These are phyloP conservation scores for Alopecurus myosuroides DNA, from an alignment of 176 grass and related monocot species.

Conservation along the genomic window DNA sequence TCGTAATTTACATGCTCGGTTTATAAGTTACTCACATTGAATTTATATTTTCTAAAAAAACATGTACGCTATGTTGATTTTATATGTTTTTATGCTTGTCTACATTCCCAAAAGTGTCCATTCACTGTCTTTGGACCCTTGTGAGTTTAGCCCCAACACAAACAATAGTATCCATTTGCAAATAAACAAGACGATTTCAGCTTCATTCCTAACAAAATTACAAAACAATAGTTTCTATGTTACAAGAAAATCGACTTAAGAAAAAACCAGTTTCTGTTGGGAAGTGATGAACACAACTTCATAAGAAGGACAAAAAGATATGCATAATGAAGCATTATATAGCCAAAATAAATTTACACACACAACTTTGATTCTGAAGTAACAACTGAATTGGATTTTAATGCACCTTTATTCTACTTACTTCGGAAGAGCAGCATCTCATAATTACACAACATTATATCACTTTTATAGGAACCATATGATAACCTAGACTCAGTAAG, in stretches of 20 bases:
- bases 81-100: no score
- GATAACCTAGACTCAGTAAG: no score
- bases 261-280: neutral
- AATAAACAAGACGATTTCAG: neutral
- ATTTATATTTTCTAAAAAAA: no score
- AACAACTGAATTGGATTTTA: slow-evolving; percentile 32
- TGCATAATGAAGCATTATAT: neutral
- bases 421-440: slow-evolving; percentile 80
- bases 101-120: no score
- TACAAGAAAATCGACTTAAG: neutral
- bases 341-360: neutral
- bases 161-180: neutral
- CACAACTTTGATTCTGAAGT: neutral
- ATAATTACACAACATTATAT: no score
- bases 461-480: no score
- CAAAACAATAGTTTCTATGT: neutral
- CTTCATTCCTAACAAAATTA: neutral
- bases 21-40: no score
- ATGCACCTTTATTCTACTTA: slow-evolving; percentile 86
- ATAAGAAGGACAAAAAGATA: neutral
- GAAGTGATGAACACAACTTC: neutral
- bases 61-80: no score
- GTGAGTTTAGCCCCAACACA: neutral
- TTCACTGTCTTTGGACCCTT: neutral
- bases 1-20: no score